phyloP scores from a whole-genome alignment of 2,329 filamentous ascomycete genomes.

The Botrytis galanthina region DNA sequence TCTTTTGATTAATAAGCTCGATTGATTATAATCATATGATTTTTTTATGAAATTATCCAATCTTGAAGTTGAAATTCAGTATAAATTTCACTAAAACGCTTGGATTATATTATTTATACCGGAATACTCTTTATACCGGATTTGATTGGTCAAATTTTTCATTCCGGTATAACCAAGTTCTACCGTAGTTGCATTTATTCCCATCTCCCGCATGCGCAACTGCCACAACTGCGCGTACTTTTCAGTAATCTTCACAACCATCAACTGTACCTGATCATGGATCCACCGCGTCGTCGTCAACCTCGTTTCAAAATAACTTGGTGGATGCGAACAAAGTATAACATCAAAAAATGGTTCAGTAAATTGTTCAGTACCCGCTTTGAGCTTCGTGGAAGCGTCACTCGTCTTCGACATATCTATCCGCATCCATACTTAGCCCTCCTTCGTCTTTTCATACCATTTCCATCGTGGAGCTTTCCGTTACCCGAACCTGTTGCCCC shows the following conservation, averaged over 20 bases:
- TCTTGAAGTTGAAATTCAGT: no score
- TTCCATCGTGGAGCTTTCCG: not conserved
- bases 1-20: no score
- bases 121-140: no score
- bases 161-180: no score
- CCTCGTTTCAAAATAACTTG: not conserved
- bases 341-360: not conserved
- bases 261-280: not conserved
- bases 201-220: not conserved
- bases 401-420: not conserved
- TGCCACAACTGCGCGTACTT: not conserved
- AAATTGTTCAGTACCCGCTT: not conserved
- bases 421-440: not conserved
- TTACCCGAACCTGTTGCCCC: not conserved
- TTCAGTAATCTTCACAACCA: not conserved
- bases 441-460: not conserved
- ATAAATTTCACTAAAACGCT: no score
- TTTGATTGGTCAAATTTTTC: no score
- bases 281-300: not conserved
- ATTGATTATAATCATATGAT: no score
- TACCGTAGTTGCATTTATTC: not conserved
- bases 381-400: not conserved
- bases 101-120: no score
- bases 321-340: not conserved
- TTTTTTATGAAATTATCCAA: no score